Percentiles rank a stretch among this genome's conserved stretches.
Evolutionary conservation across 202 grass and related monocot genomes (phyloP).

Genomic region (Tripidium arundinaceum): DNA sequence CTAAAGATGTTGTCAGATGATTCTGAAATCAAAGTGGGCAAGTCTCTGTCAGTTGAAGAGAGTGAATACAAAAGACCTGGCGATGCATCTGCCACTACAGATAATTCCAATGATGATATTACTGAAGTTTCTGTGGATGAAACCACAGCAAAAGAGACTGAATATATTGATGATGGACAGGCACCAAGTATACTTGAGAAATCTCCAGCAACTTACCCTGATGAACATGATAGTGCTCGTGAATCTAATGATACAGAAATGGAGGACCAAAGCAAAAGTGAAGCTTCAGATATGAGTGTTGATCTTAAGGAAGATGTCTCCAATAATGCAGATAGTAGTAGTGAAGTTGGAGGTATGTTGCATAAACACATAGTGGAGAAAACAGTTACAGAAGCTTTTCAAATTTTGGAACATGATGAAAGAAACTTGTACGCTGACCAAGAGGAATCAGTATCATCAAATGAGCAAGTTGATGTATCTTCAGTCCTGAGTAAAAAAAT

Average conservation of each 20-base stretch:
- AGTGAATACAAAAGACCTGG: conserved; percentile 25
- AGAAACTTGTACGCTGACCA: conserved; percentile 26
- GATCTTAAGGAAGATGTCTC: conserved; percentile 28
- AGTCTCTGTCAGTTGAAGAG: conserved; percentile 36
- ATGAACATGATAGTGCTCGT: conserved; percentile 32
- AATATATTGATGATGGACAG: conserved; percentile 39
- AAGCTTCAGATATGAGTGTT: conserved; percentile 30
- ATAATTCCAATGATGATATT: conserved; percentile 31
- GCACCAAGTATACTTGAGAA: conserved; percentile 34
- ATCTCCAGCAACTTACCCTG: conserved; percentile 22
- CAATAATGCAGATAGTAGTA: conserved; percentile 25
- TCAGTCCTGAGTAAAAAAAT: conserved; percentile 33
- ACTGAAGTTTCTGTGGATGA: conserved; percentile 34
- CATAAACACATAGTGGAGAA: conserved; percentile 26
- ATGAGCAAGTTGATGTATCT: conserved; percentile 24
- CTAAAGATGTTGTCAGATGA: conserved; percentile 67
- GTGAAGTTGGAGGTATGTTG: conserved; percentile 26
- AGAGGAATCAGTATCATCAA: conserved; percentile 27
- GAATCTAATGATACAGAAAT: conserved; percentile 31
- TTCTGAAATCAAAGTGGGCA: conserved; percentile 50
- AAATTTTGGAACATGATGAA: conserved; percentile 25
- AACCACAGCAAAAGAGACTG: conserved; percentile 25
- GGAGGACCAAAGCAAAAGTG: conserved; percentile 37
- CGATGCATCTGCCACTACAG: conserved; percentile 26
- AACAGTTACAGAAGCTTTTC: conserved; percentile 25